Evolutionary conservation across 805 yeast genomes (phyloP).

Genomic region (Lipomyces orientalis): DNA sequence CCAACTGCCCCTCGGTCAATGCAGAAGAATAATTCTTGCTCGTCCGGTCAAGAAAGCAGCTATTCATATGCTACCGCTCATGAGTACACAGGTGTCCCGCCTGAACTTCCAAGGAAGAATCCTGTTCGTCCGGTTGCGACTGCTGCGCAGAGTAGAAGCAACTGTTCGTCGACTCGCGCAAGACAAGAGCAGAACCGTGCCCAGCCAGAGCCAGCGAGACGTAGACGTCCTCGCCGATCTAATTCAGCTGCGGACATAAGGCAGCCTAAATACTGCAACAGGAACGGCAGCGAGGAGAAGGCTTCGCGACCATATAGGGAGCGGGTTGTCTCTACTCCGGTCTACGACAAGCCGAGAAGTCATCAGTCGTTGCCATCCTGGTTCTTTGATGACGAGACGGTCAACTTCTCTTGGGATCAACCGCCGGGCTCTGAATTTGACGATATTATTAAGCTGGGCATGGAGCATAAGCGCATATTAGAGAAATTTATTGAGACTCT

Average conservation of each 20-base stretch:
- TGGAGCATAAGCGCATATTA: conserved; percentile 52
- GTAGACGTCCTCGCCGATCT: not conserved
- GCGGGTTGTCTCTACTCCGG: conserved; percentile 19
- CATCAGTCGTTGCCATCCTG: conserved; percentile 5
- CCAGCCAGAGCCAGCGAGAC: not conserved
- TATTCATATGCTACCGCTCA: not conserved
- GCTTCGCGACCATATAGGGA: conserved; percentile 12
- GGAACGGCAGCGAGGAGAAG: not conserved
- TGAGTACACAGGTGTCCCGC: not conserved
- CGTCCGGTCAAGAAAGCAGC: not conserved
- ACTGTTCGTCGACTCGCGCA: not conserved
- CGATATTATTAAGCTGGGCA: conserved; percentile 27
- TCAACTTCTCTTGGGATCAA: conserved; percentile 16
- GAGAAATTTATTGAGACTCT: conserved; percentile 87
- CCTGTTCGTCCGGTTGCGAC: not conserved
- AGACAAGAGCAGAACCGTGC: conserved; percentile 9
- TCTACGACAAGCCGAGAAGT: conserved; percentile 14
- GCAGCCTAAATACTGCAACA: not conserved
- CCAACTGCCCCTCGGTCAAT: not conserved
- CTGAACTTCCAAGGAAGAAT: not conserved
- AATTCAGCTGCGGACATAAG: conserved; percentile 1
- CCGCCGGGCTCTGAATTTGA: conserved; percentile 23
- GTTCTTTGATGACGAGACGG: conserved; percentile 11
- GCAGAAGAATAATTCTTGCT: not conserved
- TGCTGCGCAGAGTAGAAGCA: conserved; percentile 6